Percentiles rank a stretch among this genome's conserved stretches.
These are phyloP conservation scores for Arabidopsis arenosa DNA, from an alignment of 345 rosid genomes.

Conservation along the genomic window DNA sequence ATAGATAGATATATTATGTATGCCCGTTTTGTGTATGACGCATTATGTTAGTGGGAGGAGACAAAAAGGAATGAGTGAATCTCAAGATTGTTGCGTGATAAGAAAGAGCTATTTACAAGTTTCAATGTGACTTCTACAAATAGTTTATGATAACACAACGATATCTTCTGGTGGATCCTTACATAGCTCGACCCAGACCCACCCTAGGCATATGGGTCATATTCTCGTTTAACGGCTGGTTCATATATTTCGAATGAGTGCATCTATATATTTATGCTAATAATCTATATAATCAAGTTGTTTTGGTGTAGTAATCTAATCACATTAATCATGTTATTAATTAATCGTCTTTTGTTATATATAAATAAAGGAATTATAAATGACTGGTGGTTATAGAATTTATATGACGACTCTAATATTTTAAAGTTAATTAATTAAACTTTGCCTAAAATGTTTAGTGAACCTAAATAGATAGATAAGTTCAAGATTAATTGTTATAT, in stretches of 20 bases:
- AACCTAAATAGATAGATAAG: constrained; percentile 22
- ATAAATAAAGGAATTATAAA: neutral
- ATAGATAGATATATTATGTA: constrained; percentile 5
- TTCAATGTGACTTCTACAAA: constrained; percentile 12
- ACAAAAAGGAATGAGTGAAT: constrained; percentile 39
- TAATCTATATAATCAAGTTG: too few species aligned
- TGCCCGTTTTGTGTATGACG: constrained; percentile 25
- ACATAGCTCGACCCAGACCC: neutral
- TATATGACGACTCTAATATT: neutral
- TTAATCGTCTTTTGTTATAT: neutral
- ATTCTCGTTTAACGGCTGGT: neutral
- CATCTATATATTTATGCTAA: neutral
- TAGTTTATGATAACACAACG: constrained; percentile 3
- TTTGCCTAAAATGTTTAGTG: neutral
- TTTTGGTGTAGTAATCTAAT: neutral
- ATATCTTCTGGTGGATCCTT: neutral
- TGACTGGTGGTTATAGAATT: neutral
- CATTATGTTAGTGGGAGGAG: constrained; percentile 31
- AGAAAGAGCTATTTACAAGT: constrained; percentile 22
- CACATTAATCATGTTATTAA: constrained; percentile 5
- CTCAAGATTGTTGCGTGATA: constrained; percentile 42
- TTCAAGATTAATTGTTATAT: neutral
- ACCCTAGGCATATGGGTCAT: neutral
- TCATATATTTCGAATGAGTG: neutral
- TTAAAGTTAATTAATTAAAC: neutral